phyloP scores from a whole-genome alignment of 2,329 filamentous ascomycete species.

The Xylariaceae sp. region DNA sequence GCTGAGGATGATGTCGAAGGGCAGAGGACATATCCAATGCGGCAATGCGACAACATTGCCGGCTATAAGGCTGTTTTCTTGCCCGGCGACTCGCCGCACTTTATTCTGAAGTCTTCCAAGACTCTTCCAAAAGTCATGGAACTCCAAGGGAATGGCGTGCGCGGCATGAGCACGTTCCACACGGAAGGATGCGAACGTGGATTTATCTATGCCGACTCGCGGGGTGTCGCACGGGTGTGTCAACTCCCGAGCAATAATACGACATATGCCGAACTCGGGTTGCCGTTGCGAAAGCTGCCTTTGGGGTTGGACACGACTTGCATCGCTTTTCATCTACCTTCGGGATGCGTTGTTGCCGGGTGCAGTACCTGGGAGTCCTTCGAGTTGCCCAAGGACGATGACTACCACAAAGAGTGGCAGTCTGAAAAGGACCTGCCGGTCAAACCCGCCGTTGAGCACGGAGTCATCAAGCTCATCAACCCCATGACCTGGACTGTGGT shows the following conservation, averaged over 20 bases:
- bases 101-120: conserved; percentile 77
- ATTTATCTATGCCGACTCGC: conserved; percentile 73
- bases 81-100: conserved; percentile 71
- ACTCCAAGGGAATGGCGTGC: conserved; percentile 62
- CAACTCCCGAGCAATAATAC: conserved; percentile 59
- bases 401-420: conserved; percentile 75
- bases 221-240: conserved; percentile 68
- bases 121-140: conserved; percentile 70
- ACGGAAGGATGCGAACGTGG: conserved; percentile 72
- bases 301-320: conserved; percentile 66
- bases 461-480: conserved; percentile 72
- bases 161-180: conserved; percentile 70
- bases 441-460: conserved; percentile 64
- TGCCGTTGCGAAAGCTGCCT: conserved; percentile 66
- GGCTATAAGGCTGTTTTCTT: conserved; percentile 81
- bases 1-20: conserved; percentile 48
- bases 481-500: conserved; percentile 73
- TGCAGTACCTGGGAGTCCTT: conserved; percentile 66
- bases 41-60: conserved; percentile 58
- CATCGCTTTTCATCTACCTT: conserved; percentile 70
- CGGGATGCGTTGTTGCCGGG: conserved; percentile 69
- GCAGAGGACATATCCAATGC: conserved; percentile 48
- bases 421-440: conserved; percentile 61
- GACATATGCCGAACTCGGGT: conserved; percentile 68
- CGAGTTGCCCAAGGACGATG: conserved; percentile 78